Conservation (phyloP, 2,329 filamentous ascomycete genomes). For the Penicillium brevicompactum region DNA sequence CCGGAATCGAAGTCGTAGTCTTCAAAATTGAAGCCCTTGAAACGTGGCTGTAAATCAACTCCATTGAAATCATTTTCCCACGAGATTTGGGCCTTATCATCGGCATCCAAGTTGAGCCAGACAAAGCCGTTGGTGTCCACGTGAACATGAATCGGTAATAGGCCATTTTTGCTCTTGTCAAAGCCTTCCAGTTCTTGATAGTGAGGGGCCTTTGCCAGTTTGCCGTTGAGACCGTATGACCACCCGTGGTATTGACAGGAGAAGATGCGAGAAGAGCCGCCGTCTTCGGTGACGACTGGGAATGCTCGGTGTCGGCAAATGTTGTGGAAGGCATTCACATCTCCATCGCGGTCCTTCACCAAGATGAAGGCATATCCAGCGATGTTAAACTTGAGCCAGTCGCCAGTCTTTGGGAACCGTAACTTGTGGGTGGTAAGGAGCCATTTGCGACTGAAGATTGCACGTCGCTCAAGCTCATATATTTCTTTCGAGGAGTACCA, state of each 20-base stretch:
- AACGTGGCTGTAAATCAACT: slow-evolving; percentile 16
- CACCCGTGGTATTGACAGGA: slow-evolving; percentile 29
- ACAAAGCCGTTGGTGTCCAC: slow-evolving; percentile 24
- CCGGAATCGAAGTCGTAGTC: slow-evolving; percentile 23
- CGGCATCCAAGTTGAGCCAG: slow-evolving; percentile 25
- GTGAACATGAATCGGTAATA: slow-evolving; percentile 24
- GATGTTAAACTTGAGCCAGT: slow-evolving; percentile 59
- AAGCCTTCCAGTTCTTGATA: slow-evolving; percentile 26
- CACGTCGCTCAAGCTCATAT: slow-evolving; percentile 58
- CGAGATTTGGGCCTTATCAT: slow-evolving; percentile 15
- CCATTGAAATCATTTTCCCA: slow-evolving; percentile 23
- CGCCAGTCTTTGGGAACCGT: slow-evolving; percentile 55
- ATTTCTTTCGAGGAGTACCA: slow-evolving; percentile 50
- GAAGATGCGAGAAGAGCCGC: slow-evolving; percentile 23
- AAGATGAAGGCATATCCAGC: slow-evolving; percentile 61
- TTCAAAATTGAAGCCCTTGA: slow-evolving; percentile 16
- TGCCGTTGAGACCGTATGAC: slow-evolving; percentile 28
- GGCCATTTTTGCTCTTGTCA: slow-evolving; percentile 26
- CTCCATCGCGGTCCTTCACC: slow-evolving; percentile 52
- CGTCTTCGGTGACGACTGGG: slow-evolving; percentile 23
- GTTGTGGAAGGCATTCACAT: slow-evolving; percentile 47
- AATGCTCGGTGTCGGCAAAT: slow-evolving; percentile 28
- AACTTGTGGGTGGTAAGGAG: slow-evolving; percentile 41
- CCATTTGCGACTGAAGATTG: slow-evolving; percentile 59
- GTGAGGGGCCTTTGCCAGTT: slow-evolving; percentile 25